phyloP scores from a whole-genome alignment of 2,329 filamentous ascomycete species.

The Aspergillus pseudoterreus region DNA sequence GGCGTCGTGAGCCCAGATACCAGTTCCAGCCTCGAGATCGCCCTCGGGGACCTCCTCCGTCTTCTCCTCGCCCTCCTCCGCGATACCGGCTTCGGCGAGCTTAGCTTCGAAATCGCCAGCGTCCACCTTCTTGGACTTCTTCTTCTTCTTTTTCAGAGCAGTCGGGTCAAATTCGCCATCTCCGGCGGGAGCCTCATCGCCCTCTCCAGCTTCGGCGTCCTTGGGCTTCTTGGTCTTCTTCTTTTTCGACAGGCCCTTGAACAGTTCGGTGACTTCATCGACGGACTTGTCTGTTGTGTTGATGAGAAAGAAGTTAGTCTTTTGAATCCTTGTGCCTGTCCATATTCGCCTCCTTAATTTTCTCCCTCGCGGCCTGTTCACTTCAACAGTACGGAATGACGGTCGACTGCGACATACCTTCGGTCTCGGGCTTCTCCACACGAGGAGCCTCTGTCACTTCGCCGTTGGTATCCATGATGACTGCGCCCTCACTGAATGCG shows the following conservation, averaged over 20 bases:
- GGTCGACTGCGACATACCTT: slow-evolving; percentile 23
- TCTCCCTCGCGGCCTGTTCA: background rate
- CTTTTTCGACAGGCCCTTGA: slow-evolving; percentile 70
- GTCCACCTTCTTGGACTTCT: slow-evolving; percentile 56
- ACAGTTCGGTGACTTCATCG: slow-evolving; percentile 64
- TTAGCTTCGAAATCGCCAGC: slow-evolving; percentile 65
- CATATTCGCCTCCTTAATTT: background rate
- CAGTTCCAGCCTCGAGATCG: slow-evolving; percentile 82
- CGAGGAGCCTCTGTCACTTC: slow-evolving; percentile 69
- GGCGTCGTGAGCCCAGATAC: slow-evolving; percentile 83
- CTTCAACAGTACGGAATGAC: background rate
- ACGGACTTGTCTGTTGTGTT: slow-evolving; percentile 52
- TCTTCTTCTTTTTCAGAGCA: slow-evolving; percentile 83
- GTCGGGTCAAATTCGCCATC: slow-evolving; percentile 62
- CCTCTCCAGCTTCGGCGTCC: slow-evolving; percentile 49
- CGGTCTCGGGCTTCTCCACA: slow-evolving; percentile 59
- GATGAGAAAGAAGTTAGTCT: slow-evolving; percentile 10
- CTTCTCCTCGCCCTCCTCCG: slow-evolving; percentile 57
- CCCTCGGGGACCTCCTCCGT: slow-evolving; percentile 59
- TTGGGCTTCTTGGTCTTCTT: slow-evolving; percentile 63
- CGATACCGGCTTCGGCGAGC: slow-evolving; percentile 58
- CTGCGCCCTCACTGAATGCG: slow-evolving; percentile 82
- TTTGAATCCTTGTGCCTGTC: slow-evolving; percentile 12
- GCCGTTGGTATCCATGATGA: slow-evolving; percentile 86
- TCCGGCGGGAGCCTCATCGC: slow-evolving; percentile 50